A percentile compares a stretch with the other conserved stretches of the same genome.
Conservation (phyloP, 768 basidiomycete genomes). For the Suillus decipiens region DNA sequence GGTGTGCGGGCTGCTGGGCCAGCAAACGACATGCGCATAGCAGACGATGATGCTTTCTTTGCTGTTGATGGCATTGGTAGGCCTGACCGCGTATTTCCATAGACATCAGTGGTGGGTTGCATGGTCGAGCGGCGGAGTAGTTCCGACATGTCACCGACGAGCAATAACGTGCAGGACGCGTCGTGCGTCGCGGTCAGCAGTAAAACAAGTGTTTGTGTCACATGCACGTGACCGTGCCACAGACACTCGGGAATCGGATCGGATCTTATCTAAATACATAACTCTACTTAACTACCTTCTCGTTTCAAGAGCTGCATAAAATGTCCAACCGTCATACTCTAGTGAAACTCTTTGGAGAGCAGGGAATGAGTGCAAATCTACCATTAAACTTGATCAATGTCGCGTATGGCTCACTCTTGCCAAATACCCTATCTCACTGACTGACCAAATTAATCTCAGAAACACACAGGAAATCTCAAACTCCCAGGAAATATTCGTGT, state of each 20-base stretch:
- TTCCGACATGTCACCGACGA: conserved; percentile 40
- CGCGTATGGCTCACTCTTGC: conserved; percentile 51
- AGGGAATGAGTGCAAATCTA: conserved; percentile 57
- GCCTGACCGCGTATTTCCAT: conserved; percentile 56
- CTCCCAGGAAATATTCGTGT: conserved; percentile 91
- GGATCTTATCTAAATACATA: neutral
- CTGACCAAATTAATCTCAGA: conserved; percentile 33
- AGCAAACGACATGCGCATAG: conserved; percentile 71
- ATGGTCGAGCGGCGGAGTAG: conserved; percentile 58
- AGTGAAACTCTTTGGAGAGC: conserved; percentile 76
- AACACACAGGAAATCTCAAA: conserved; percentile 86
- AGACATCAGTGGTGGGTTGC: conserved; percentile 52
- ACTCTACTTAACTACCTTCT: neutral
- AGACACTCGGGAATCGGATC: neutral
- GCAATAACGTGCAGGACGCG: conserved; percentile 14
- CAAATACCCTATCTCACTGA: neutral
- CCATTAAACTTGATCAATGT: conserved; percentile 72
- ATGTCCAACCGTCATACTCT: neutral
- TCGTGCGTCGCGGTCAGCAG: conserved; percentile 11
- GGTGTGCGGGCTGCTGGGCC: conserved; percentile 69
- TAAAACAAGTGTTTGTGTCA: neutral
- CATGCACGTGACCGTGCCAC: conserved; percentile 6
- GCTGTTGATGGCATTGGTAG: conserved; percentile 75
- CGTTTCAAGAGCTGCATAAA: neutral
- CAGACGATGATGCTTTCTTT: conserved; percentile 60